Base-by-base conservation (phyloP, 73 alveolate species). In the Stentor roeselii region DNA sequence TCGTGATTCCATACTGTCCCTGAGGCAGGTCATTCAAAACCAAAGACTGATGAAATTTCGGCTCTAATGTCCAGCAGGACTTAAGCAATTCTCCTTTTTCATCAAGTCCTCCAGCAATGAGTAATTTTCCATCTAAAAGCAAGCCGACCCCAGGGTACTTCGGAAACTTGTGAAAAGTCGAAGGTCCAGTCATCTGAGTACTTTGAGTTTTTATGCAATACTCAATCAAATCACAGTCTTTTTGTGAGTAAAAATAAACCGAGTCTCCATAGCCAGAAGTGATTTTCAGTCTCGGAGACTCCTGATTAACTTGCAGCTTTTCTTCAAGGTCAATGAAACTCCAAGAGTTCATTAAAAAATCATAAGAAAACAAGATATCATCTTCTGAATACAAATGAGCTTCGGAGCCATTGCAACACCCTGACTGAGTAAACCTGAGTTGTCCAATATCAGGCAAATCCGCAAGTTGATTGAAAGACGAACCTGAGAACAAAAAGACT, bases 81-180 rank as follows among this genome's bases (percentile, higher is more conserved):
- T 50, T 50, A 11, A 50, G 21, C 21, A 21, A 6, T 50, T 50
- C 30, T n/a, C n/a, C n/a, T 50, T 67, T 40, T 67, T 67, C 80
- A 21, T 67, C 37, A 0, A 67, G 41, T 27, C 80, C 80, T 34
- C 80, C 80, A 27, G 80, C 80, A 1, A 67, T 21, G 27, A 67
- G 11, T 32, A 67, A 40, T 2, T 40, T 67, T 67, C 80, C 80
- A 67, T 67, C 80, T 67, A n/a, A 21, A 30, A 67, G 41, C 21
- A 67, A 11, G 50, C 80, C n/a, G 34, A 67, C 27, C 14, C 80
- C 80, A 27, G 80, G n/a, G 80, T 67, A 67, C 34, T 67, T 67
- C 27, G n/a, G 37, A 34, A 67, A 67, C 11, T 67, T 67, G 2
- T 67, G 80, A 40, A 67, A 67, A 67, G 41, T 67, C 34, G 80